Percentiles rank a stretch among this genome's conserved stretches.
Conservation (phyloP, 2,329 filamentous ascomycete species). For the Phaeosphaeriaceae sp. region DNA sequence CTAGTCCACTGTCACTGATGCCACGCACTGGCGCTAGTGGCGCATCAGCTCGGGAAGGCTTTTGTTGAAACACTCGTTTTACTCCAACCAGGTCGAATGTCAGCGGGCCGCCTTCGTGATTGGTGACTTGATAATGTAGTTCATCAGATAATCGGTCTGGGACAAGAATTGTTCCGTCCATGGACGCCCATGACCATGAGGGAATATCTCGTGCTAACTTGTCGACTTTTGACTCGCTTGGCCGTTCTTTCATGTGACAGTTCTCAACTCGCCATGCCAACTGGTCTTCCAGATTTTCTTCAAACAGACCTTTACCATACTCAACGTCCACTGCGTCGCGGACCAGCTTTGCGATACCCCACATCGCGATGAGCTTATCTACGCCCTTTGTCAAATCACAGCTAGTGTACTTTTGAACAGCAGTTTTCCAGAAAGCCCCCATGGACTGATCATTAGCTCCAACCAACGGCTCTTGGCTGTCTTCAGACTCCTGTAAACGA, state of each 20-base stretch:
- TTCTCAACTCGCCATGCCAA: constrained; percentile 31
- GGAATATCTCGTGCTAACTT: constrained; percentile 19
- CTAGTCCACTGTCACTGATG: constrained; percentile 17
- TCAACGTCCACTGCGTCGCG: constrained; percentile 23
- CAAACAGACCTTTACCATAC: constrained; percentile 33
- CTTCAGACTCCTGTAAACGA: constrained; percentile 1
- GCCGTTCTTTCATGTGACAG: constrained; percentile 12
- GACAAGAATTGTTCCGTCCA: constrained; percentile 23
- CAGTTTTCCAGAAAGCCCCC: constrained; percentile 28
- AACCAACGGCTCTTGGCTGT: constrained; percentile 9
- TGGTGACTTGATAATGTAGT: constrained; percentile 17
- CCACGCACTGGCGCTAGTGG: constrained; percentile 9
- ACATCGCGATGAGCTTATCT: constrained; percentile 35
- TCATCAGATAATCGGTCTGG: constrained; percentile 18
- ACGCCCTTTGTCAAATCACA: constrained; percentile 25
- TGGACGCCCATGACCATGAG: constrained; percentile 32
- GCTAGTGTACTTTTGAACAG: constrained; percentile 29
- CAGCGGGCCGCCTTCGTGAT: constrained; percentile 17
- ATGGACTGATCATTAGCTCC: constrained; percentile 29
- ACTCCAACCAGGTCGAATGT: constrained; percentile 18
- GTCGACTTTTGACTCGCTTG: constrained; percentile 7
- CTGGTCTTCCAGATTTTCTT: constrained; percentile 31
- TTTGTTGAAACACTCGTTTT: not conserved
- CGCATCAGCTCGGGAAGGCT: not conserved
- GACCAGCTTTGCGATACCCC: constrained; percentile 38